A percentile compares a stretch with the other conserved stretches of the same genome.
Conservation (phyloP, 768 basidiomycete genomes). For the Rhizopogon vesiculosus region DNA sequence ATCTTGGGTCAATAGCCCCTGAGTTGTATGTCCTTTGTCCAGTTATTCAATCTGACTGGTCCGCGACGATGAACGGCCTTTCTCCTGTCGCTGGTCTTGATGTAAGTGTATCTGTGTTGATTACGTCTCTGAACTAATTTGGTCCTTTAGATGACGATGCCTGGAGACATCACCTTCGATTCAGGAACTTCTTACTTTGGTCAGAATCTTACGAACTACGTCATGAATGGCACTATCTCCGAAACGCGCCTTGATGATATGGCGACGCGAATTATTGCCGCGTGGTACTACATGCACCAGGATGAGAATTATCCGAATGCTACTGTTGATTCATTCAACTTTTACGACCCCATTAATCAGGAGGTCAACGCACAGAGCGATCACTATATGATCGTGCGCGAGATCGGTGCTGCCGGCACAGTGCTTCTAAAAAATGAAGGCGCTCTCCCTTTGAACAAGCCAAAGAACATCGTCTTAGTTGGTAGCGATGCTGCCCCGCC, state of each 20-base stretch:
- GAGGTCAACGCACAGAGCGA: slow-evolving; percentile 56
- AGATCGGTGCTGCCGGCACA: slow-evolving; percentile 63
- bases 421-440: slow-evolving; percentile 66
- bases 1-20: not conserved
- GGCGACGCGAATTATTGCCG: slow-evolving; percentile 66
- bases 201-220: slow-evolving; percentile 48
- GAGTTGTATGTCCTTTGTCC: not conserved
- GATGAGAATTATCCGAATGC: slow-evolving; percentile 23
- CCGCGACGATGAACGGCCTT: slow-evolving; percentile 43
- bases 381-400: slow-evolving; percentile 46
- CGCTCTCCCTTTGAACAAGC: slow-evolving; percentile 55
- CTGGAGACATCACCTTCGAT: slow-evolving; percentile 47
- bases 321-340: slow-evolving; percentile 24
- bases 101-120: slow-evolving; percentile 29
- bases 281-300: slow-evolving; percentile 43
- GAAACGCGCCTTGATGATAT: slow-evolving; percentile 61
- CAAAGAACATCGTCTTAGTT: slow-evolving; percentile 54
- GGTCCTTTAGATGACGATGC: slow-evolving; percentile 61
- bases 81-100: slow-evolving; percentile 60
- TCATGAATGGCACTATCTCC: slow-evolving; percentile 56
- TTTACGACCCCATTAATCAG: slow-evolving; percentile 26
- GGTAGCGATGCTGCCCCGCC: slow-evolving; percentile 67
- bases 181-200: slow-evolving; percentile 53
- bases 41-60: slow-evolving; percentile 62
- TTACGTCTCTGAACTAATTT: not conserved